Conservation (phyloP, 108 stramenopile species). For the Cyclotella distinguenda region DNA sequence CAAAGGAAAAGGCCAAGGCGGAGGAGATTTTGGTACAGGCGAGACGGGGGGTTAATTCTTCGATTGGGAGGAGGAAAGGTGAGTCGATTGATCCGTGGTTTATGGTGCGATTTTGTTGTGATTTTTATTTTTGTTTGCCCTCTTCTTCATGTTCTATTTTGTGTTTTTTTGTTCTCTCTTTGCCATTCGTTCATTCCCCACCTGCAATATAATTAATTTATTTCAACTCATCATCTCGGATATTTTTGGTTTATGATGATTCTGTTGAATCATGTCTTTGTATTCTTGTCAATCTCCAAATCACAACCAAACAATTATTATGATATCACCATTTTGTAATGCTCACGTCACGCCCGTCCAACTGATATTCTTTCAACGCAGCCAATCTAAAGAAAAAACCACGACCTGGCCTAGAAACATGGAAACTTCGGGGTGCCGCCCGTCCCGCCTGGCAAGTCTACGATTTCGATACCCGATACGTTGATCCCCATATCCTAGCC, state of each 20-base stretch:
- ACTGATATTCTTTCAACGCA: constrained; percentile 22
- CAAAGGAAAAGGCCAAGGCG: constrained; percentile 16
- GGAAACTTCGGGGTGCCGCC: constrained; percentile 89
- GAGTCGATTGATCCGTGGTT: neutral
- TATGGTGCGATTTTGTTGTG: neutral
- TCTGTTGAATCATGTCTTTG: too few relatives aligned
- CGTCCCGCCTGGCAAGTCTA: constrained; percentile 86
- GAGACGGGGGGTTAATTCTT: constrained; percentile 28
- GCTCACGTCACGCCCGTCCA: too few relatives aligned
- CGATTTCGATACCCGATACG: constrained; percentile 87
- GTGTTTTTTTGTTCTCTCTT: neutral
- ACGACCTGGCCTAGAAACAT: constrained; percentile 77
- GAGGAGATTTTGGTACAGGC: constrained; percentile 28
- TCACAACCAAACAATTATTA: neutral
- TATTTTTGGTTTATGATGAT: neutral
- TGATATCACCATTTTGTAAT: too few relatives aligned
- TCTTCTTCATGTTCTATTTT: neutral
- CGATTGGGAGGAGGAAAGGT: constrained; percentile 10
- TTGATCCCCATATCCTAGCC: constrained; percentile 77
- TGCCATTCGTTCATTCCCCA: neutral
- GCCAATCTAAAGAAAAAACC: constrained; percentile 49
- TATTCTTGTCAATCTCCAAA: neutral
- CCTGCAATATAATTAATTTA: neutral
- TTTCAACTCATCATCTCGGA: neutral
- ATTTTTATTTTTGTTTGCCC: neutral